Evolutionary conservation across 768 basidiomycete genomes (phyloP).

Genomic region (Symmetrospora coprosmae): DNA sequence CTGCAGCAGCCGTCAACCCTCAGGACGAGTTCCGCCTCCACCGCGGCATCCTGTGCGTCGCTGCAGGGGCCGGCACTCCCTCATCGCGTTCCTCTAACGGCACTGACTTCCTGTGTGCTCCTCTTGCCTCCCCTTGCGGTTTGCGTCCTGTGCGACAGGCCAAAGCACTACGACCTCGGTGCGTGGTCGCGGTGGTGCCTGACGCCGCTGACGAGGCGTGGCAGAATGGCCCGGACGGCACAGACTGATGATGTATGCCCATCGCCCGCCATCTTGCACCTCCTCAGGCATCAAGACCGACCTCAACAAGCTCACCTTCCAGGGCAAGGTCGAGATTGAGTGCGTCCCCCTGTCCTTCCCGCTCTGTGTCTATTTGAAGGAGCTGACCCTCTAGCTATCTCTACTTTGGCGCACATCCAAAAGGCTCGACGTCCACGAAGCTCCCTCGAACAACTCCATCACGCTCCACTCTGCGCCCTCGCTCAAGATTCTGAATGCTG

Average conservation of each 20-base stretch:
- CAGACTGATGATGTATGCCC: no score
- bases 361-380: not conserved
- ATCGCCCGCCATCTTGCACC: no score
- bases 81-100: not conserved
- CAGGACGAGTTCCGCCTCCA: conserved; percentile 6
- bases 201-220: no score
- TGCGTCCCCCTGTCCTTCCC: conserved; percentile 35
- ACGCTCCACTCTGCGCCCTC: conserved; percentile 51
- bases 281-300: conserved; percentile 67
- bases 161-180: conserved; percentile 15
- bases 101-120: no score
- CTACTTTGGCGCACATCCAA: not conserved
- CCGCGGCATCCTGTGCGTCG: conserved; percentile 6
- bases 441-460: conserved; percentile 45
- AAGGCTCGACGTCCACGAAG: conserved; percentile 52
- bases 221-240: no score
- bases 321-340: conserved; percentile 63
- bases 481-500: conserved; percentile 49
- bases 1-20: not conserved
- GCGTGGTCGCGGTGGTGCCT: no score
- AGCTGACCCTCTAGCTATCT: not conserved
- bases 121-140: no score
- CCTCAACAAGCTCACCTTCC: conserved; percentile 58
- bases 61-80: not conserved
- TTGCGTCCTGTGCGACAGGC: not conserved